Base-by-base conservation (phyloP, 441 rosid species). In the Jatropha multifida region DNA sequence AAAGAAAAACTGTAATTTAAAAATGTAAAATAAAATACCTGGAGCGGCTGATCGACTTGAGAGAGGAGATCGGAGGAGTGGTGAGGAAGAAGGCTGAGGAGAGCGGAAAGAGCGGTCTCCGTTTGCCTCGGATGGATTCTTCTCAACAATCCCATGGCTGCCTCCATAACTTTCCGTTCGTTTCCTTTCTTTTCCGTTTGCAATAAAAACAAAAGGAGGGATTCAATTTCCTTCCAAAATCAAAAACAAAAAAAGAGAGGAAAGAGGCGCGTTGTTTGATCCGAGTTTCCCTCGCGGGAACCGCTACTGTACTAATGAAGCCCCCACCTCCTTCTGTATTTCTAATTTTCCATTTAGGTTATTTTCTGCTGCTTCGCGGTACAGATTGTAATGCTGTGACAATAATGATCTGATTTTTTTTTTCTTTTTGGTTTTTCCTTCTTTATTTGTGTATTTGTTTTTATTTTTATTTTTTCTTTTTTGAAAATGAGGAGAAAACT, bases 21-120 rank as follows among this genome's bases (percentile, higher is more conserved):
- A 17, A 54, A 54, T 15, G n/a, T 54, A n/a, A 58, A 62, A 42
- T 56, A 67, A 72, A n/a, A 61, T 40, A 92, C 97, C 97, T 93
- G 98, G 58, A 94, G 98, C 74, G 97, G 98, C 84, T 90, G 96
- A 78, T 93, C 93, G 78, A 94, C 95, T 88, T 94, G 99, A 82
- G 98, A 88, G 86, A 93, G 96, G 72, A 94, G 97, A 91, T 94
- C 97, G 63, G 98, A 87, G 81, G 98, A 93, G 84, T 89, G 96
- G 66, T 88, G 86, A 63, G 99, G 98, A 72, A 93, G 56, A 72
- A 94, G 98, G 83, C 88, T 87, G 68, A 94, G 86, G 62, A 93
- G 99, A 70, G 98, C 96, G 6, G 98, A 93, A 48, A 93, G 96
- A n/a, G 96, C 94, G 4, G 91, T 94, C 73, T 93, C 99, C 15